Conservation (phyloP, 2,329 filamentous ascomycete species). For the Pseudocercospora fijiensis region DNA sequence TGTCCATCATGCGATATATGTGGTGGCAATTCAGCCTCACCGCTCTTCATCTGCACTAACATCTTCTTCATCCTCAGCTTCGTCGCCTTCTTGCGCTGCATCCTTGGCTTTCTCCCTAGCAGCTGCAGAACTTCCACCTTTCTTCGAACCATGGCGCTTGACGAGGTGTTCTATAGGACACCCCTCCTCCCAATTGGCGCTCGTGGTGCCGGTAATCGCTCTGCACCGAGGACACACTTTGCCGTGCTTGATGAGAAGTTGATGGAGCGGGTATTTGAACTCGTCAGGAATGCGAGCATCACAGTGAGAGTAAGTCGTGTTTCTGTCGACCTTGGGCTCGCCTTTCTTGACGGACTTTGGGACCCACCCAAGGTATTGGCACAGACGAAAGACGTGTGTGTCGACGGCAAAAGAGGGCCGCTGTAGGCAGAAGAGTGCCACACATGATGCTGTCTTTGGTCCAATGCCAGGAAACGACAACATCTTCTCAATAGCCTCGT, state of each 20-base stretch:
- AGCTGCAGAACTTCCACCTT: conserved; percentile 40
- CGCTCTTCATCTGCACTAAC: conserved; percentile 30
- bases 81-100: conserved; percentile 71
- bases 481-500: conserved; percentile 59
- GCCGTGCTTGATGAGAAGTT: conserved; percentile 62
- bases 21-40: background rate
- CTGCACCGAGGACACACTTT: conserved; percentile 61
- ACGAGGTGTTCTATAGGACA: conserved; percentile 66
- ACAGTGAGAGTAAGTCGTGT: conserved; percentile 59
- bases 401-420: conserved; percentile 65
- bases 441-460: conserved; percentile 65
- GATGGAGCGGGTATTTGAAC: conserved; percentile 63
- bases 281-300: conserved; percentile 62
- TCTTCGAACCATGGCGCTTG: conserved; percentile 56
- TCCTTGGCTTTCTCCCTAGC: conserved; percentile 54
- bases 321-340: conserved; percentile 48
- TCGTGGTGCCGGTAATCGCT: conserved; percentile 60
- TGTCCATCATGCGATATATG: background rate
- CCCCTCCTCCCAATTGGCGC: conserved; percentile 61
- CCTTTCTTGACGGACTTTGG: conserved; percentile 48
- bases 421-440: conserved; percentile 63
- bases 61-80: conserved; percentile 70
- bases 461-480: conserved; percentile 63
- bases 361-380: conserved; percentile 62
- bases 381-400: conserved; percentile 65